These are phyloP conservation scores for Solanum sparsipilum DNA, from an alignment of 257 asterid species.

Conservation along the genomic window DNA sequence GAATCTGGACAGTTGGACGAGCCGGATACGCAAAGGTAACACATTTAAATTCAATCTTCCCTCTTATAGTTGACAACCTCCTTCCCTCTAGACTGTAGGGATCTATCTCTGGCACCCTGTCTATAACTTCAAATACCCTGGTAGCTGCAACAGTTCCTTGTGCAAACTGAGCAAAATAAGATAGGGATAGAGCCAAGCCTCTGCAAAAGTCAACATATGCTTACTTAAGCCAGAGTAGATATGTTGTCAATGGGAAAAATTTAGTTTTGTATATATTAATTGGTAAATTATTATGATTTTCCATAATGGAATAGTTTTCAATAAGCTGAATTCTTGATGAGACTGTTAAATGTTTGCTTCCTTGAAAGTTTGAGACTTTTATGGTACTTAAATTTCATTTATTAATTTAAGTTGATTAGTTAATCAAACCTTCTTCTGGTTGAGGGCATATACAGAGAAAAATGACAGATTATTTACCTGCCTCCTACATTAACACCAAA, in stretches of 20 bases:
- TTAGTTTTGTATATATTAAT: neutral
- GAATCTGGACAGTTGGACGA: conserved; percentile 54
- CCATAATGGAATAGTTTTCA: neutral
- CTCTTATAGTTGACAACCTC: conserved; percentile 37
- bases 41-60: conserved; percentile 49
- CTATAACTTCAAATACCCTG: conserved; percentile 59
- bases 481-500: conserved; percentile 85
- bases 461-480: conserved; percentile 27
- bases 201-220: conserved; percentile 12
- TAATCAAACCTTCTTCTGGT: neutral
- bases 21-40: conserved; percentile 69
- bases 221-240: neutral
- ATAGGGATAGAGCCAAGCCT: conserved; percentile 69
- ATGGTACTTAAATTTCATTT: neutral
- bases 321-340: neutral
- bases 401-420: neutral
- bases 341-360: neutral
- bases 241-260: neutral
- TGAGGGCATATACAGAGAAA: neutral
- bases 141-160: conserved; percentile 85
- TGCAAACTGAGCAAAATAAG: conserved; percentile 77
- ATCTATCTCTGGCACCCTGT: conserved; percentile 59
- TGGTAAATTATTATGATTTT: neutral
- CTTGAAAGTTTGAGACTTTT: neutral
- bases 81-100: conserved; percentile 55